Percentiles rank a stretch among this genome's conserved stretches.
Evolutionary conservation across 257 asterid genomes (phyloP).

Genomic region (Gynochthodes officinalis): DNA sequence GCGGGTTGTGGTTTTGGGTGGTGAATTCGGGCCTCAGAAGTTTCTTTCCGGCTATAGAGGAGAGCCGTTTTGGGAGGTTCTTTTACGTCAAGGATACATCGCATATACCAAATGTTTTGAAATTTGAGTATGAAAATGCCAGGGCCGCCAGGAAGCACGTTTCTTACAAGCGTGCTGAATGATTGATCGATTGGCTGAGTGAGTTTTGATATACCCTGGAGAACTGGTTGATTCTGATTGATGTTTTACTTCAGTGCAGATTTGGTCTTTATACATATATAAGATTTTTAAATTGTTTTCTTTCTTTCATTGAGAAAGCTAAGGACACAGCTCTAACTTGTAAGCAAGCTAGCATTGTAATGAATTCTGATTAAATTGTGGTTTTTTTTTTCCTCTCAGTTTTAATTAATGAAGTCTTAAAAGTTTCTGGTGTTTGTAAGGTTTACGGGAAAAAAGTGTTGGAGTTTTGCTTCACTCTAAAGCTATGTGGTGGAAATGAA

Average conservation of each 20-base stretch:
- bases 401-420: not conserved
- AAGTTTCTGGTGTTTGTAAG: not conserved
- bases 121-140: constrained; percentile 79
- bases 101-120: constrained; percentile 74
- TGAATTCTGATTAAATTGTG: not conserved
- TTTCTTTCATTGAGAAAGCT: not conserved
- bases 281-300: too few relatives aligned
- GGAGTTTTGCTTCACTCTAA: not conserved
- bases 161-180: constrained; percentile 67
- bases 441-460: not conserved
- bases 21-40: constrained; percentile 55
- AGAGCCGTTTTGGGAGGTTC: constrained; percentile 55
- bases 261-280: not conserved
- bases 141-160: constrained; percentile 70
- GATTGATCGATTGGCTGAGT: constrained; percentile 30
- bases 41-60: constrained; percentile 70
- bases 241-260: not conserved
- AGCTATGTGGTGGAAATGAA: not conserved
- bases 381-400: not conserved
- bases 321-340: not conserved
- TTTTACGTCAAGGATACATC: constrained; percentile 79
- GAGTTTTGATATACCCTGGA: not conserved
- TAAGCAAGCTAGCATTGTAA: not conserved
- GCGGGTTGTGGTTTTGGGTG: constrained; percentile 84
- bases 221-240: not conserved